A percentile compares a stretch with the other conserved stretches of the same genome.
phyloP scores from a whole-genome alignment of 2,329 filamentous ascomycete species.

The Paracamarosporium sp. region DNA sequence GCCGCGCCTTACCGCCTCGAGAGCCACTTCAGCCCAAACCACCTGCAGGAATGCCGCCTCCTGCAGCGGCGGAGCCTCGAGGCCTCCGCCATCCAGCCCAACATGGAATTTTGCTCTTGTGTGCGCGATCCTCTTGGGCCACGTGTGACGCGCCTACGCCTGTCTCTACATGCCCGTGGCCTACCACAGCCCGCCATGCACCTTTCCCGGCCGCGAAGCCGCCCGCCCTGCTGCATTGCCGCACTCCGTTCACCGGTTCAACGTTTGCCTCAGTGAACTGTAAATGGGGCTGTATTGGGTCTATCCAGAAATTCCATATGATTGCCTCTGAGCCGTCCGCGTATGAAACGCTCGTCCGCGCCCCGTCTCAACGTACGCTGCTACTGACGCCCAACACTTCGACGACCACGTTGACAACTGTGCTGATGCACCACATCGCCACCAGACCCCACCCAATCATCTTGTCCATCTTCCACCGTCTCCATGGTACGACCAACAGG shows the following conservation, averaged over 20 bases:
- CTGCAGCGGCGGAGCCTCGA: conserved; percentile 22
- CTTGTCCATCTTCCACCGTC: conserved; percentile 47
- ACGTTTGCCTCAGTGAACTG: conserved; percentile 6
- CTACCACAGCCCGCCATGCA: conserved; percentile 12
- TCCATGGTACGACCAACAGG: conserved; percentile 75
- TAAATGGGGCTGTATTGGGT: conserved; percentile 13
- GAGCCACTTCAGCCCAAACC: conserved; percentile 19
- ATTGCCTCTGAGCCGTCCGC: conserved; percentile 7
- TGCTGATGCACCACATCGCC: conserved; percentile 80
- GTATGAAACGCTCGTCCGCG: conserved; percentile 15
- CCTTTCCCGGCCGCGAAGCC: conserved; percentile 8
- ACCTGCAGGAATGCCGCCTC: conserved; percentile 11
- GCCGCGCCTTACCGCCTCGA: conserved; percentile 13
- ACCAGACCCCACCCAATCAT: conserved; percentile 79
- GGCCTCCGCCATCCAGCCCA: conserved; percentile 25
- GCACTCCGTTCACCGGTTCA: conserved; percentile 19
- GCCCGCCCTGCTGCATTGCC: conserved; percentile 18
- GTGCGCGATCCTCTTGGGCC: conserved; percentile 17
- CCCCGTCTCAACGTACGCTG: conserved; percentile 27
- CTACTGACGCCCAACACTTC: conserved; percentile 64
- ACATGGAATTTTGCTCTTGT: conserved; percentile 22
- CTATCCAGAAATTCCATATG: conserved; percentile 12
- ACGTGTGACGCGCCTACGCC: conserved; percentile 22
- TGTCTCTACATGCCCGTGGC: conserved; percentile 4
- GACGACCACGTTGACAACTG: conserved; percentile 78